phyloP scores from a whole-genome alignment of 352 stramenopile species.

The Phytophthora boehmeriae region DNA sequence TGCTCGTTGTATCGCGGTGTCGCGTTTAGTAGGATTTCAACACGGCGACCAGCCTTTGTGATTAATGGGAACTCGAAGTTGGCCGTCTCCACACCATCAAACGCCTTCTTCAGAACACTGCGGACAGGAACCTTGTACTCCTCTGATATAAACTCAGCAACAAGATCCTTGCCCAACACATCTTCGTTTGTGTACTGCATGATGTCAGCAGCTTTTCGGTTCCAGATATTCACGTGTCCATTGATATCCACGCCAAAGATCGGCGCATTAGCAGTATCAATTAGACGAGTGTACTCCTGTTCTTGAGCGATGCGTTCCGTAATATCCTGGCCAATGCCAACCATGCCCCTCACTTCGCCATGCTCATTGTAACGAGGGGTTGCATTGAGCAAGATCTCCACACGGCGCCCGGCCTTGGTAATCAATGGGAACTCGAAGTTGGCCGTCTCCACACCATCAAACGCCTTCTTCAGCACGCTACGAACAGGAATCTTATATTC shows the following conservation, averaged over 20 bases:
- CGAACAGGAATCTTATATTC: conserved; percentile 49
- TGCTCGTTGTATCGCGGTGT: conserved; percentile 36
- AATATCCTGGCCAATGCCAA: conserved; percentile 77
- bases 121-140: conserved; percentile 46
- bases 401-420: conserved; percentile 54
- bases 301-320: conserved; percentile 63
- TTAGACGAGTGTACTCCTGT: conserved; percentile 53
- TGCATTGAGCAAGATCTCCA: conserved; percentile 78
- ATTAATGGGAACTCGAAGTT: conserved; percentile 82
- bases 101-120: conserved; percentile 44
- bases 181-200: conserved; percentile 72
- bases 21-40: conserved; percentile 51
- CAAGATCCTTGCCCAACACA: conserved; percentile 50
- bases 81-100: conserved; percentile 47
- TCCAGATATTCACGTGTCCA: conserved; percentile 67
- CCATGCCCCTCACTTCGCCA: conserved; percentile 66
- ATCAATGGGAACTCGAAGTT: conserved; percentile 82
- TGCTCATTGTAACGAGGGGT: conserved; percentile 66
- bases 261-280: conserved; percentile 78
- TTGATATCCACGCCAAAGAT: conserved; percentile 82
- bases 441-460: conserved; percentile 47
- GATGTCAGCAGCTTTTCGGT: conserved; percentile 61
- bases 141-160: conserved; percentile 51
- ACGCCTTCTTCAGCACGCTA: conserved; percentile 46
- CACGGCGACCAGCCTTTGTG: conserved; percentile 48